Conservation (phyloP, 108 stramenopile genomes). For the Epithemia pelagica region DNA sequence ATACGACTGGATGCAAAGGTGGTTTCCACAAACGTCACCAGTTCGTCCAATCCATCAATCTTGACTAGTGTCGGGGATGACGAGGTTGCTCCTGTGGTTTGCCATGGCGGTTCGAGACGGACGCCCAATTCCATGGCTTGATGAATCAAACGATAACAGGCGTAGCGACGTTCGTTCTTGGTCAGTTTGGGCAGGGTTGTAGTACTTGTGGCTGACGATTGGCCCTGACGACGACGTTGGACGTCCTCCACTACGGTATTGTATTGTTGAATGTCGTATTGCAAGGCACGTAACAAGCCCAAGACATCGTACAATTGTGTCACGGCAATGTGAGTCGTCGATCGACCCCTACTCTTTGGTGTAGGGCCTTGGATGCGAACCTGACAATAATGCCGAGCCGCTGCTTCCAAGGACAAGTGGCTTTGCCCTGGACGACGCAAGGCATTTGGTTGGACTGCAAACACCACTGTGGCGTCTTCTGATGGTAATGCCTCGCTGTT, state of each 20-base stretch:
- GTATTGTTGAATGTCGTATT: slow-evolving; percentile 8
- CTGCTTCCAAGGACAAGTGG: background rate
- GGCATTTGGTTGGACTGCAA: background rate
- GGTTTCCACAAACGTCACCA: slow-evolving; percentile 35
- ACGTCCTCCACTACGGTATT: background rate
- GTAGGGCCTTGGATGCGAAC: background rate
- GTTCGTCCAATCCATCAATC: slow-evolving; percentile 49
- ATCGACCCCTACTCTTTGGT: background rate
- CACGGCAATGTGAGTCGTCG: background rate
- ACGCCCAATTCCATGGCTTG: slow-evolving; percentile 8
- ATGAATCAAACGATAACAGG: slow-evolving; percentile 2
- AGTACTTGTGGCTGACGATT: no score
- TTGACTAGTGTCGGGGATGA: slow-evolving; percentile 12
- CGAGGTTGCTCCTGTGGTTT: background rate
- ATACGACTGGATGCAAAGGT: slow-evolving; percentile 13
- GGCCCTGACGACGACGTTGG: no score
- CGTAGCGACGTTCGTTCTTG: slow-evolving; percentile 1
- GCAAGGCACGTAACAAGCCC: slow-evolving; percentile 11
- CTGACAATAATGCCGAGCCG: background rate
- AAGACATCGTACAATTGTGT: slow-evolving; percentile 7
- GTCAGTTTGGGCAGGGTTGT: background rate
- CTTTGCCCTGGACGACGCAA: background rate
- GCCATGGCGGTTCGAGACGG: background rate
- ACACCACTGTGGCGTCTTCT: background rate
- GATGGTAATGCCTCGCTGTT: background rate